These are phyloP conservation scores for Plectosphaerella plurivora DNA, from an alignment of 2,329 filamentous ascomycete species.

Conservation along the genomic window DNA sequence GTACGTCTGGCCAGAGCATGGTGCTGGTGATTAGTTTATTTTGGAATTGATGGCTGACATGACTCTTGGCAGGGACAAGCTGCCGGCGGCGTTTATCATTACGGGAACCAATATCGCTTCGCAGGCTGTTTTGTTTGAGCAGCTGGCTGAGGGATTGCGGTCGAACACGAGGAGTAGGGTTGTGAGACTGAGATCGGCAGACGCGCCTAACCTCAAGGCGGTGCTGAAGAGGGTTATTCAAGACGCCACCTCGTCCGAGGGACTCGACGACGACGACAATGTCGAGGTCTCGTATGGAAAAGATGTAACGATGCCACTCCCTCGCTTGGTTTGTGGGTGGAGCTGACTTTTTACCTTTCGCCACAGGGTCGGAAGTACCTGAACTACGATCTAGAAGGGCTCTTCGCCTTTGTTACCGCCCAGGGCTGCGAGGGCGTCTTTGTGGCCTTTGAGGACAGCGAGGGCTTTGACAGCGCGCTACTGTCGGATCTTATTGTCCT, in stretches of 20 bases:
- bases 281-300: conserved; percentile 37
- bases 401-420: conserved; percentile 55
- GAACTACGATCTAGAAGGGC: conserved; percentile 73
- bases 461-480: conserved; percentile 72
- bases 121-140: conserved; percentile 68
- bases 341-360: conserved; percentile 10
- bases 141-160: conserved; percentile 57
- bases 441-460: conserved; percentile 74
- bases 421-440: conserved; percentile 56
- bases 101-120: conserved; percentile 76
- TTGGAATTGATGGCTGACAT: not conserved
- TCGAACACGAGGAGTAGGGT: conserved; percentile 47
- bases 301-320: conserved; percentile 35
- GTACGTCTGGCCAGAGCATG: not conserved
- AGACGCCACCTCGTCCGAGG: conserved; percentile 44
- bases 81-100: conserved; percentile 68
- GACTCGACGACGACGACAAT: conserved; percentile 53
- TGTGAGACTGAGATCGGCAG: conserved; percentile 63
- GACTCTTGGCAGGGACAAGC: conserved; percentile 39
- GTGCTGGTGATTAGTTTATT: too few species aligned
- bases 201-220: conserved; percentile 70
- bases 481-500: conserved; percentile 67
- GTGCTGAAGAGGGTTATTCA: conserved; percentile 69
- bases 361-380: conserved; percentile 59
- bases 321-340: not conserved